Evolutionary conservation across 352 stramenopile species (phyloP).

Genomic region (Pythium dissotocum): DNA sequence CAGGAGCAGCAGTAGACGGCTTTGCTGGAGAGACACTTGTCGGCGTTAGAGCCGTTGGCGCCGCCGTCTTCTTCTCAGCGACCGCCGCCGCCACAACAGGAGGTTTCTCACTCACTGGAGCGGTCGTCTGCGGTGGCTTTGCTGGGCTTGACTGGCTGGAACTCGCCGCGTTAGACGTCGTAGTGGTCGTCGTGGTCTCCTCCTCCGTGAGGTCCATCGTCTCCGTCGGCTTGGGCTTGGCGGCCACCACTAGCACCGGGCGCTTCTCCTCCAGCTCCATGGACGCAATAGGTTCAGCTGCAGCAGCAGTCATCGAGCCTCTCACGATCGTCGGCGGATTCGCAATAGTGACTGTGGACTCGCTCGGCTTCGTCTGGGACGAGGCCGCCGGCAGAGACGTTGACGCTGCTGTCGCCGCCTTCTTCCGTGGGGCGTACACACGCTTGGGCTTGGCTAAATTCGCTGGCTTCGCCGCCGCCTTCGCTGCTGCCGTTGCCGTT

Average conservation of each 20-base stretch:
- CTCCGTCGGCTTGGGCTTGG: neutral
- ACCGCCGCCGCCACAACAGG: neutral
- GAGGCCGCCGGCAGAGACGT: neutral
- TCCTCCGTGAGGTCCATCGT: slow-evolving; percentile 15
- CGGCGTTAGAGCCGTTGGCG: neutral
- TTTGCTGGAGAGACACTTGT: neutral
- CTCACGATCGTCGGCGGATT: neutral
- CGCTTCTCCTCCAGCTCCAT: slow-evolving; percentile 1
- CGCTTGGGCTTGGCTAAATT: neutral
- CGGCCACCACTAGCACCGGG: neutral
- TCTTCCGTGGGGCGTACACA: neutral
- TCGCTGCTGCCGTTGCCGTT: neutral
- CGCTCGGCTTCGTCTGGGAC: neutral
- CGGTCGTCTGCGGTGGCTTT: neutral
- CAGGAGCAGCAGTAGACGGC: neutral
- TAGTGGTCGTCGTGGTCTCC: neutral
- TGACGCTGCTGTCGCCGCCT: neutral
- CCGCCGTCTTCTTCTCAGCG: neutral
- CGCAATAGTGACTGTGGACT: neutral
- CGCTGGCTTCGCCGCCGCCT: neutral
- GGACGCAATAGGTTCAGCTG: neutral
- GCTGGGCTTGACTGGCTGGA: neutral
- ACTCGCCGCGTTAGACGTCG: neutral
- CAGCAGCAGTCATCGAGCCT: neutral
- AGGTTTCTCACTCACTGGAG: neutral